A percentile compares a stretch with the other conserved stretches of the same genome.
These are phyloP conservation scores for Apiotrichum domesticum DNA, from an alignment of 1,284 basidiomycete genomes.

Conservation along the genomic window DNA sequence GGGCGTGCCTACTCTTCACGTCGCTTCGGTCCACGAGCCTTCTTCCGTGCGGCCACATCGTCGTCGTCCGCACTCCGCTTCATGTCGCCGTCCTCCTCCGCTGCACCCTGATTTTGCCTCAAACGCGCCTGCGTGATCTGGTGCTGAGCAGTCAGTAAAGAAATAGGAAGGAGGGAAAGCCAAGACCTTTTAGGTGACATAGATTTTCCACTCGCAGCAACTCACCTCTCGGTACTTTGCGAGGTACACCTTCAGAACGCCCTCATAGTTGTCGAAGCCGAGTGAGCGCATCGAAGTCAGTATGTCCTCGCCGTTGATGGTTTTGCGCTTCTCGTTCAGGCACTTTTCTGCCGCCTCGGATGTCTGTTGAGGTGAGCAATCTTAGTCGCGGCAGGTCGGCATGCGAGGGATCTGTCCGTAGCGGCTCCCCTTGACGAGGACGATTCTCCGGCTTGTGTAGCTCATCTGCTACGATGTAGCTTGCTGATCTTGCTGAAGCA, in stretches of 20 bases:
- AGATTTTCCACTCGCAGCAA: conserved; percentile 6
- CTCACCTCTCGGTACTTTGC: conserved; percentile 78
- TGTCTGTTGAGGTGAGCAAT: conserved; percentile 23
- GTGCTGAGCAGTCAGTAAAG: conserved; percentile 13
- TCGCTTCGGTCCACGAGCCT: conserved; percentile 5
- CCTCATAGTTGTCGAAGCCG: conserved; percentile 86
- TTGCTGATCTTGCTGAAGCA: too few relatives aligned
- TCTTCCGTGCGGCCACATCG: conserved; percentile 17
- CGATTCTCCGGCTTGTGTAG: too few relatives aligned
- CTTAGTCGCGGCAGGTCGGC: too few relatives aligned
- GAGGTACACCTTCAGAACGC: conserved; percentile 88
- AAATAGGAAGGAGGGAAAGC: neutral
- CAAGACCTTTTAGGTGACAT: neutral
- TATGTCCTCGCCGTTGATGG: conserved; percentile 81
- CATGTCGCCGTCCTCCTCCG: conserved; percentile 18
- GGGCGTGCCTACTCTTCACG: conserved; percentile 4
- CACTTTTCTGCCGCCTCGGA: conserved; percentile 76
- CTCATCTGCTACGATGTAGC: too few relatives aligned
- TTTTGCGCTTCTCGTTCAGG: conserved; percentile 92
- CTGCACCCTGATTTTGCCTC: conserved; percentile 10
- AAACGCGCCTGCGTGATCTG: conserved; percentile 26
- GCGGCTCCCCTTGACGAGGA: too few relatives aligned
- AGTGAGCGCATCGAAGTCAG: conserved; percentile 85
- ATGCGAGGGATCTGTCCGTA: too few relatives aligned
- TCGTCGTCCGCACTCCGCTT: conserved; percentile 19